A percentile compares a stretch with the other conserved stretches of the same genome.
Conservation (phyloP, 176 grass and related monocot genomes). For the Aegilops bicornis region DNA sequence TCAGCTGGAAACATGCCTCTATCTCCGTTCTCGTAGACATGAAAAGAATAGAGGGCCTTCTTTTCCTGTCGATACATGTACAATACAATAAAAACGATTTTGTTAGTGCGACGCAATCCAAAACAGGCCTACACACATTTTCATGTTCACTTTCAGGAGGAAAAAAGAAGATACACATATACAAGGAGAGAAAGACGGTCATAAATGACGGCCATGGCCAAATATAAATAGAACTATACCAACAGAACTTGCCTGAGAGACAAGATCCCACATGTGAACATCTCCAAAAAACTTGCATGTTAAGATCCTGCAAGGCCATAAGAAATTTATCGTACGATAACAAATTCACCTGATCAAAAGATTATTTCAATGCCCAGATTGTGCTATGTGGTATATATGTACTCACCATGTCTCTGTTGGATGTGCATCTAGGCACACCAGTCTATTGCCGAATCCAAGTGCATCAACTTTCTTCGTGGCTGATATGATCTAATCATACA, state of each 20-base stretch:
- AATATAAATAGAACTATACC: background rate
- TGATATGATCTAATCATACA: background rate
- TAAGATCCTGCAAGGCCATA: background rate
- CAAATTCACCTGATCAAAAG: background rate
- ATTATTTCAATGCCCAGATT: background rate
- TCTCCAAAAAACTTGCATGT: background rate
- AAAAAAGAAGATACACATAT: background rate
- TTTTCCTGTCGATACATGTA: background rate
- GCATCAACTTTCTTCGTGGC: background rate
- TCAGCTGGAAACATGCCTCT: background rate
- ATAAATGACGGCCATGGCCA: too few relatives aligned
- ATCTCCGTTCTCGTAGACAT: background rate
- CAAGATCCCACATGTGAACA: background rate
- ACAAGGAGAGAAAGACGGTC: too few relatives aligned
- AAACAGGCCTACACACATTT: background rate
- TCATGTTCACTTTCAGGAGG: background rate
- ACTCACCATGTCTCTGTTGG: background rate
- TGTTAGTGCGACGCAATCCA: background rate
- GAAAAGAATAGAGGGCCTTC: background rate
- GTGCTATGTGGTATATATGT: background rate
- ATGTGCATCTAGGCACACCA: background rate
- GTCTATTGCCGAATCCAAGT: background rate
- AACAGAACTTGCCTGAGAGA: background rate
- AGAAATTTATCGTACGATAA: background rate
- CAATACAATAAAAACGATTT: background rate